Evolutionary conservation across 169 alveolate genomes (phyloP), one percentile per base, ranked within the genome.

Genomic region (Eimeria falciformis): DNA sequence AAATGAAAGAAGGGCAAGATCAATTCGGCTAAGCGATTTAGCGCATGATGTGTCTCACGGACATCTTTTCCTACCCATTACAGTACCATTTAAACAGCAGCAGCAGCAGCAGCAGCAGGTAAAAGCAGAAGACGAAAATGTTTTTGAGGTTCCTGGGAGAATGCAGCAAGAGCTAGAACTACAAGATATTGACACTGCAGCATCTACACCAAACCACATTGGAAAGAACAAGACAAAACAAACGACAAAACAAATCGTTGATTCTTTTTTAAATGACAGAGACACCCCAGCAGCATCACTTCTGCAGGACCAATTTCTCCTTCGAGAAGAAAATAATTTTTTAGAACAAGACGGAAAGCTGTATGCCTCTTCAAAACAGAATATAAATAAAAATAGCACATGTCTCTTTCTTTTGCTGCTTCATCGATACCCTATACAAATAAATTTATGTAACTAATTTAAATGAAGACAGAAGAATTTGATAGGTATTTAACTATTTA

Each of bases 111-210:
- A 2, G 37, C 25, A 50, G 73, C 71, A 29, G 73, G 47, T 50
- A 9, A 27, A 18, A 53, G 71, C 25, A 23, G 2, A 46, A 5
- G 85, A 18, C 45, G 29, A 62, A 29, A 29, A 14, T n/a, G 73
- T 12, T 9, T n/a, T 62, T 29, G n/a, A 14, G 7, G 25, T 14
- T n/a, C 62, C 18, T 12, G n/a, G n/a, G n/a, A n/a, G n/a, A n/a
- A n/a, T 50, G 50, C 88, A 47, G 71, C 88, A 50, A 21, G 33
- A 47, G 69, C 73, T 50, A 11, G 88, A 78, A 29, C 71, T 78
- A n/a, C 73, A 78, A 25, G 88, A 58, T 23, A 50, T 78, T 11
- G 88, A 78, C 88, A 78, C 88, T 53, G 88, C 88, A 3, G 88
- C 88, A 1, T 78, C 88, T 33, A 53, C 88, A 23, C 68, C 88